phyloP scores from a whole-genome alignment of 1,284 basidiomycete genomes.

The Exobasidium cylindrosporum region DNA sequence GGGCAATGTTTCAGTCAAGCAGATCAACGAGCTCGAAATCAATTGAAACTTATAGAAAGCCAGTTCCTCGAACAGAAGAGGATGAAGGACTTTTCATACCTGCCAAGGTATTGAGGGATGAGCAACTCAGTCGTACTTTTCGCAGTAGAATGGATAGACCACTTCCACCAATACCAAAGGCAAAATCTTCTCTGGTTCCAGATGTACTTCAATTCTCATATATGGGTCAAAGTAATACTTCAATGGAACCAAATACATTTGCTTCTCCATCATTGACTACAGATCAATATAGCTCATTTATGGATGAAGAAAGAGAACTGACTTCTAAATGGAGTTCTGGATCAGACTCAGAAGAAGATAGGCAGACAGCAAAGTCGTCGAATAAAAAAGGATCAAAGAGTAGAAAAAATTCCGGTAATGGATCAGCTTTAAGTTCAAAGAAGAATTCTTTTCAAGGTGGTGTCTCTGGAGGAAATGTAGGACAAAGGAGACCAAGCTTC shows the following conservation, averaged over 20 bases:
- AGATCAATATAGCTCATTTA: neutral
- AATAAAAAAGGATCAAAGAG: neutral
- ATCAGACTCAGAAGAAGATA: conserved; percentile 32
- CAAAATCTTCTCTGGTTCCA: conserved; percentile 2
- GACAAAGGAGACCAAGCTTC: conserved; percentile 11
- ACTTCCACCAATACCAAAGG: neutral
- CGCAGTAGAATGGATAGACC: neutral
- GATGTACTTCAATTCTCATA: conserved; percentile 9
- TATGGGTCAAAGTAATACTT: neutral
- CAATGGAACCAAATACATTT: neutral
- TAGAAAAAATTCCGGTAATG: conserved; percentile 15
- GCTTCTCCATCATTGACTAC: neutral
- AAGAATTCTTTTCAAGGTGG: conserved; percentile 20
- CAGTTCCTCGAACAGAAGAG: neutral
- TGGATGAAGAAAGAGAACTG: neutral
- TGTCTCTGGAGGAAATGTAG: neutral
- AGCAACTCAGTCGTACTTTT: too few relatives aligned
- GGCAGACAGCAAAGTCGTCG: neutral
- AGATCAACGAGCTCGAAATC: neutral
- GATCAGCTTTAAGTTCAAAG: conserved; percentile 24
- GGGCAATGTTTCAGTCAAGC: too few relatives aligned
- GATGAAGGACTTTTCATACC: neutral
- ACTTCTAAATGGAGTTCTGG: conserved; percentile 36
- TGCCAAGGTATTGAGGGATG: too few relatives aligned
- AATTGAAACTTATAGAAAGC: neutral